phyloP scores from a whole-genome alignment of 2,329 filamentous ascomycete genomes.

The Leptosphaerulina australis region DNA sequence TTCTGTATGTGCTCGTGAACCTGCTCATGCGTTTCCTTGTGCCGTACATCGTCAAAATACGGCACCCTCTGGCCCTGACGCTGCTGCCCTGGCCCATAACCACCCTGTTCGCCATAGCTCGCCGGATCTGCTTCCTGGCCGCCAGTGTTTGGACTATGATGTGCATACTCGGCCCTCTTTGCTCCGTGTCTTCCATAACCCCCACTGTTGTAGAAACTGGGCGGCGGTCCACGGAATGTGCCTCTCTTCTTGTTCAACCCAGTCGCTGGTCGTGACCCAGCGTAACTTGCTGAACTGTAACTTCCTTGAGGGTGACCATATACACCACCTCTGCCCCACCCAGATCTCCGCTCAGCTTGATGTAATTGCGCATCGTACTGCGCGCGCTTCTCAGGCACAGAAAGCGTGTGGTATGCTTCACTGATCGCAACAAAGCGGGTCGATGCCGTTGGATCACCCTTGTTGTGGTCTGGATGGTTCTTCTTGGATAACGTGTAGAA shows the following conservation, averaged over 20 bases:
- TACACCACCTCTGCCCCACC: constrained; percentile 36
- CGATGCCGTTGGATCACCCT: constrained; percentile 71
- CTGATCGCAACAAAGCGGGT: constrained; percentile 81
- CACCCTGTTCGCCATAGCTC: constrained; percentile 48
- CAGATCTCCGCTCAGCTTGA: constrained; percentile 34
- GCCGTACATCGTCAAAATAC: constrained; percentile 78
- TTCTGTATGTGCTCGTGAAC: constrained; percentile 62
- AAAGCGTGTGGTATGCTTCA: constrained; percentile 81
- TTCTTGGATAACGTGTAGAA: constrained; percentile 92
- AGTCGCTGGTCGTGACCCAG: constrained; percentile 77
- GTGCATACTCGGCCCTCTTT: constrained; percentile 60
- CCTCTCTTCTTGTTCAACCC: constrained; percentile 79
- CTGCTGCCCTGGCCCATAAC: constrained; percentile 66
- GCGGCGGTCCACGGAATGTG: constrained; percentile 83
- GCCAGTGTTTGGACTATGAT: constrained; percentile 31
- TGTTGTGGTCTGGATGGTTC: constrained; percentile 93
- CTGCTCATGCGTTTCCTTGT: constrained; percentile 74
- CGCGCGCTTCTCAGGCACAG: constrained; percentile 73
- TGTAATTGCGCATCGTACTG: constrained; percentile 78
- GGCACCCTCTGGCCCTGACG: constrained; percentile 60
- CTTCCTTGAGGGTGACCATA: constrained; percentile 60
- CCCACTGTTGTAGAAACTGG: constrained; percentile 82
- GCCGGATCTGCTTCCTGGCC: constrained; percentile 32
- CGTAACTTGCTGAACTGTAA: constrained; percentile 61
- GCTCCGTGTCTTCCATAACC: constrained; percentile 73